Evolutionary conservation across 73 alveolate genomes (phyloP).

Genomic region (Stentor coeruleus): DNA sequence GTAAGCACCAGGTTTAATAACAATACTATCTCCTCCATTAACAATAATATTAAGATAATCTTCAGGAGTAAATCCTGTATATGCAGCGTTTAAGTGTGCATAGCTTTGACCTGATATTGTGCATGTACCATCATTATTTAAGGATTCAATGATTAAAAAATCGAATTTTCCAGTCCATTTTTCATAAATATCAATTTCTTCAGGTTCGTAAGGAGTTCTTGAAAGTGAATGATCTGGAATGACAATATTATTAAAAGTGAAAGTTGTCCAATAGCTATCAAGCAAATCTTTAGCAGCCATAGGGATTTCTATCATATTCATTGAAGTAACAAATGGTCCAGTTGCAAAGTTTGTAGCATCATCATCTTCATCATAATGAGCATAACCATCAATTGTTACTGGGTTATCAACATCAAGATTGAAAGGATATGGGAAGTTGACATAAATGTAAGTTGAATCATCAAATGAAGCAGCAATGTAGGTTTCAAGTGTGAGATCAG

Average conservation of each 20-base stretch:
- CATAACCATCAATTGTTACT: neutral
- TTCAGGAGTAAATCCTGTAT: neutral
- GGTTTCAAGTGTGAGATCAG: neutral
- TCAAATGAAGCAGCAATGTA: neutral
- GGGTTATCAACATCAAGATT: neutral
- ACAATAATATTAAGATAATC: neutral
- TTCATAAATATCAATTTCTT: neutral
- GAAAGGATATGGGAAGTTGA: neutral
- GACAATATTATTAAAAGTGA: neutral
- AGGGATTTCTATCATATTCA: neutral
- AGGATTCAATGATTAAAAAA: too few species aligned
- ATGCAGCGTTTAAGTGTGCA: neutral
- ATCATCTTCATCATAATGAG: neutral
- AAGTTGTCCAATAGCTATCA: neutral
- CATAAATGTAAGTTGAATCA: neutral
- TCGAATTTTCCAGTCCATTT: constrained; percentile 13
- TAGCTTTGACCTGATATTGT: neutral
- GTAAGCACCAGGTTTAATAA: neutral
- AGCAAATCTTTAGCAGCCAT: neutral
- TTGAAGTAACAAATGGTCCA: neutral
- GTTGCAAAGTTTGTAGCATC: neutral
- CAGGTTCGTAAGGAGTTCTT: neutral
- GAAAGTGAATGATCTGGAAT: neutral
- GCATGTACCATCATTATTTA: too few species aligned
- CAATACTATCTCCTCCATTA: neutral